A percentile compares a stretch with the other conserved stretches of the same genome.
Evolutionary conservation across 371 early-diverging fungal genomes (phyloP).

Genomic region (Mucor irregularis): DNA sequence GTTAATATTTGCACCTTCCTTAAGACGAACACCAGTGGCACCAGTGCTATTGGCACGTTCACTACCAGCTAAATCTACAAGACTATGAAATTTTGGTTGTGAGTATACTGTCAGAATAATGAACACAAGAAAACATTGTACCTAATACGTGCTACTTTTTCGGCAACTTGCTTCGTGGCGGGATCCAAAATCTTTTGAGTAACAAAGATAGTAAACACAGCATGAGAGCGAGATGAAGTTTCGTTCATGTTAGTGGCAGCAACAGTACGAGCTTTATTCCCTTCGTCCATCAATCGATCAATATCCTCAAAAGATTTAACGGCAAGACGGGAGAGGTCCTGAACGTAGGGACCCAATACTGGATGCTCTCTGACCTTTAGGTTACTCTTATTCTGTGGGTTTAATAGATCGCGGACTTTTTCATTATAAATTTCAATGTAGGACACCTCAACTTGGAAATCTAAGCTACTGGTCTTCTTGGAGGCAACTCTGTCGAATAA

Average conservation of each 20-base stretch:
- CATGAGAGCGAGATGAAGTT: constrained; percentile 88
- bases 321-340: constrained; percentile 79
- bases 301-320: constrained; percentile 74
- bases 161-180: constrained; percentile 57
- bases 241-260: constrained; percentile 96
- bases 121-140: constrained; percentile 1
- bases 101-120: too few relatives aligned
- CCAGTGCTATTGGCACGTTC: constrained; percentile 94
- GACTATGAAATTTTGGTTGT: constrained; percentile 23
- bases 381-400: constrained; percentile 68
- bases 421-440: constrained; percentile 86
- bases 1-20: constrained; percentile 98
- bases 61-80: constrained; percentile 89
- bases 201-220: constrained; percentile 84
- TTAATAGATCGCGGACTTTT: constrained; percentile 84
- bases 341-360: constrained; percentile 82
- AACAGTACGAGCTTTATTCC: constrained; percentile 83
- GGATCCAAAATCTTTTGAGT: constrained; percentile 58
- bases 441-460: constrained; percentile 74
- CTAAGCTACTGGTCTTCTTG: constrained; percentile 42
- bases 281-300: constrained; percentile 76
- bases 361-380: constrained; percentile 85
- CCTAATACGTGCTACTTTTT: constrained; percentile 69
- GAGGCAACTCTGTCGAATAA: constrained; percentile 65
- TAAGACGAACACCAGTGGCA: constrained; percentile 88